Percentiles rank a stretch among this genome's conserved stretches.
Evolutionary conservation across 1,284 basidiomycete species (phyloP).

Genomic region (Fomitopsis betulina): DNA sequence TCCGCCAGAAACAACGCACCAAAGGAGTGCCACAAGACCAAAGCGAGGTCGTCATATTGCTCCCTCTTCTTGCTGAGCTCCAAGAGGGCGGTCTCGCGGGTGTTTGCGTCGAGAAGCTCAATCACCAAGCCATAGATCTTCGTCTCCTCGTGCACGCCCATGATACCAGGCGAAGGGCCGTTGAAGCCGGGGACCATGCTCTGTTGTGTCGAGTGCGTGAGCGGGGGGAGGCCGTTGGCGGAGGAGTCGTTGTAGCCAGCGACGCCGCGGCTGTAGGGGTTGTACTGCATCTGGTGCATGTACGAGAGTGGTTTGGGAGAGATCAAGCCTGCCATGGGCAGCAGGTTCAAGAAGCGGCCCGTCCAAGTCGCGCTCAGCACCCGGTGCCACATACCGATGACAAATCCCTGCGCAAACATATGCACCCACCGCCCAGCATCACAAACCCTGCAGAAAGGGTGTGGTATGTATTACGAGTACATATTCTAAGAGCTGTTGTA

Average conservation of each 20-base stretch:
- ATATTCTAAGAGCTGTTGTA: background rate
- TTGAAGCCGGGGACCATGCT: slow-evolving; percentile 31
- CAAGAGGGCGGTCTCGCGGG: slow-evolving; percentile 84
- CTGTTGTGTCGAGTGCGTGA: slow-evolving; percentile 40
- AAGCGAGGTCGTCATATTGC: slow-evolving; percentile 97
- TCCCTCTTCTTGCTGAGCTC: slow-evolving; percentile 99
- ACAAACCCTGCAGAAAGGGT: background rate
- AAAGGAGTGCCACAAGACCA: slow-evolving; percentile 99
- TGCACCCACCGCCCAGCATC: background rate
- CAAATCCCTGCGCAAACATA: slow-evolving; percentile 1
- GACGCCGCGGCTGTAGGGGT: slow-evolving; percentile 37
- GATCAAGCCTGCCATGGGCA: slow-evolving; percentile 49
- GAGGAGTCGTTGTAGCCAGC: slow-evolving; percentile 23
- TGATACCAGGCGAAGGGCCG: slow-evolving; percentile 19
- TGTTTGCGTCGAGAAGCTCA: slow-evolving; percentile 74
- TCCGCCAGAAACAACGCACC: slow-evolving; percentile 51
- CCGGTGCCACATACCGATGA: background rate
- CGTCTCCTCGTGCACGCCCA: slow-evolving; percentile 59
- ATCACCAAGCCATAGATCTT: slow-evolving; percentile 83
- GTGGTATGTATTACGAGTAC: background rate
- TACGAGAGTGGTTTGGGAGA: slow-evolving; percentile 65
- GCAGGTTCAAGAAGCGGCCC: background rate
- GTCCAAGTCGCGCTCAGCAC: background rate
- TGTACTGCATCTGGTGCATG: slow-evolving; percentile 51
- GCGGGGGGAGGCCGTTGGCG: slow-evolving; percentile 26